phyloP scores from a whole-genome alignment of 495 filamentous ascomycete species.

The Evansstolkia leycettana region DNA sequence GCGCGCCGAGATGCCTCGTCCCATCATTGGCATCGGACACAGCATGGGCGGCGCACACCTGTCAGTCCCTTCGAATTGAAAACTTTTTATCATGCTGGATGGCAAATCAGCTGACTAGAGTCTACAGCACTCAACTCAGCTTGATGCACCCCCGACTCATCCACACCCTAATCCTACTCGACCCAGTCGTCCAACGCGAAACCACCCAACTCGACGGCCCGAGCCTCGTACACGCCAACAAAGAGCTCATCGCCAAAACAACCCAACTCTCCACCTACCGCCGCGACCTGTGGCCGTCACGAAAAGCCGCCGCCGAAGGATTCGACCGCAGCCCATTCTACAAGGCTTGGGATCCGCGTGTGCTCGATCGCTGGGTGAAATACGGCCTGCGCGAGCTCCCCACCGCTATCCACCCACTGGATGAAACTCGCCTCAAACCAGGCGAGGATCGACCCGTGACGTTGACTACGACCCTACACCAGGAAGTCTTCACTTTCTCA shows the following conservation, averaged over 20 bases:
- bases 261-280: constrained; percentile 47
- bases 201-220: constrained; percentile 25
- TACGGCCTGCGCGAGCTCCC: constrained; percentile 56
- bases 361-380: constrained; percentile 50
- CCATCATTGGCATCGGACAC: constrained; percentile 83
- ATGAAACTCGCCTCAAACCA: constrained; percentile 12
- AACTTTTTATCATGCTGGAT: background rate
- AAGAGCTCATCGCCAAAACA: constrained; percentile 21
- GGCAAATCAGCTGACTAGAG: constrained; percentile 2
- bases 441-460: constrained; percentile 35
- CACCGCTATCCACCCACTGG: constrained; percentile 41
- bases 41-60: constrained; percentile 70
- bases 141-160: constrained; percentile 77
- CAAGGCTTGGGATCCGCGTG: constrained; percentile 60
- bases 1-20: constrained; percentile 70
- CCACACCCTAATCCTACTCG: constrained; percentile 61
- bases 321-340: constrained; percentile 57
- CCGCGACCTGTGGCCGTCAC: constrained; percentile 59
- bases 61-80: no score
- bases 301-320: constrained; percentile 44
- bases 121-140: constrained; percentile 37
- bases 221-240: constrained; percentile 9
- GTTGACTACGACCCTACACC: constrained; percentile 45
- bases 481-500: constrained; percentile 51
- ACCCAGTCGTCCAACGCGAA: constrained; percentile 60